Evolutionary conservation across 2,329 filamentous ascomycete genomes (phyloP), one percentile per base, ranked within the genome.

Genomic region (Diaporthe helianthi): DNA sequence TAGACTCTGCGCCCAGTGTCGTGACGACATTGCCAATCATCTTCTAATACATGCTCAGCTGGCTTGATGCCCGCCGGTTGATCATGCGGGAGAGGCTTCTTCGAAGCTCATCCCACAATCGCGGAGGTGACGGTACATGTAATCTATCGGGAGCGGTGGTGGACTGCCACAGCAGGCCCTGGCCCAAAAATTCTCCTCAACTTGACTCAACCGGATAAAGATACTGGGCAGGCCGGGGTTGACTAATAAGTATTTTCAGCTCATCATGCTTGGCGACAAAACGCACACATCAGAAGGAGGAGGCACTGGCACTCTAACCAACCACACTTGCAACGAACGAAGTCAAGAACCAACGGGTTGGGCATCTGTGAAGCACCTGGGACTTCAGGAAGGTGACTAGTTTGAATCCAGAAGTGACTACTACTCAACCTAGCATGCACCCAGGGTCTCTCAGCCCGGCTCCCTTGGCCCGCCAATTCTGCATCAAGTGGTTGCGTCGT

Each of bases 331-430:
- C n/a, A 33, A 46, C 41, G 29, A 26, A 24, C 29, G 54, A 58
- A 13, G 58, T 31, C 44, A 49, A 33, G 29, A 63, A 19, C 19
- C 44, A 49, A 19, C 58, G 44, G 58, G 44, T 63, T 44, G 58
- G 58, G 49, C 58, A 26, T 63, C 49, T 49, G 36, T 63, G 58
- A 63, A 63, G 58, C 58, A 63, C n/a, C n/a, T n/a, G n/a, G n/a
- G n/a, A n/a, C n/a, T n/a, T n/a, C n/a, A n/a, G n/a, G n/a, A n/a
- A n/a, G 17, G 58, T 7, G 36, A 36, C 58, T 49, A 63, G 58
- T 49, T 63, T 44, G n/a, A 36, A 63, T 63, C 4, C 44, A 63
- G 58, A 24, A 63, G 29, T 24, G 44, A 63, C 47, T 63, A 44
- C 58, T 63, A 63, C 58, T 47, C 58, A 41, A 49, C 12, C 58